A percentile compares a stretch with the other conserved stretches of the same genome.
Evolutionary conservation across 495 filamentous ascomycete genomes (phyloP).

Genomic region (Xylaria castorea): DNA sequence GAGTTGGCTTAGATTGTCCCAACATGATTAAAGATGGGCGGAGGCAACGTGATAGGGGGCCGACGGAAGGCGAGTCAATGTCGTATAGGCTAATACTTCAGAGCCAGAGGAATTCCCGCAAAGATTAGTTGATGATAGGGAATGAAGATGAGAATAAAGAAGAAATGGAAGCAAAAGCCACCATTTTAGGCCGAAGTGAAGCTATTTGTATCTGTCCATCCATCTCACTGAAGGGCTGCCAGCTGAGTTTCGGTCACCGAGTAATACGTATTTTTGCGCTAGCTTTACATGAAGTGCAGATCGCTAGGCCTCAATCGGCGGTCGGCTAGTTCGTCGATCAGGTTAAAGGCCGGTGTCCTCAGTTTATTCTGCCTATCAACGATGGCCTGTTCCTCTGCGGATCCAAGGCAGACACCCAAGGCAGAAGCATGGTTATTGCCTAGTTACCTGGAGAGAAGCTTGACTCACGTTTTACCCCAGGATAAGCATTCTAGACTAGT

Average conservation of each 20-base stretch:
- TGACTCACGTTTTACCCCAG: not conserved
- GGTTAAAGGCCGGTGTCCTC: not conserved
- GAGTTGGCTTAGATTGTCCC: conserved; percentile 3
- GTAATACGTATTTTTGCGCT: not conserved
- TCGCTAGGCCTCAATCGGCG: not conserved
- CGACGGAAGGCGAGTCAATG: not conserved
- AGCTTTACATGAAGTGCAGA: not conserved
- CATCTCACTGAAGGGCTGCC: conserved; percentile 5
- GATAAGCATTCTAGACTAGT: conserved; percentile 25
- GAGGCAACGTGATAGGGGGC: not conserved
- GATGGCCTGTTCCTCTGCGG: not conserved
- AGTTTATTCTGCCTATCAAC: not conserved
- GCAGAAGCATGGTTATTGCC: not conserved
- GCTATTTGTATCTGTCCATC: conserved; percentile 17
- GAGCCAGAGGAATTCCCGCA: not conserved
- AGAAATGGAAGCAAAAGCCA: conserved; percentile 8
- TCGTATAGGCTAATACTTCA: conserved; percentile 1
- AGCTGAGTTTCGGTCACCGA: not conserved
- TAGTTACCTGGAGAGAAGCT: conserved; percentile 8
- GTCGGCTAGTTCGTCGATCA: not conserved
- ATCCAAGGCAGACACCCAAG: conserved; percentile 15
- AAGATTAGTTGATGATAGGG: not conserved
- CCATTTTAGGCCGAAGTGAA: not conserved
- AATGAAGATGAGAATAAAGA: not conserved
- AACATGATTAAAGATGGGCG: conserved; percentile 6